A percentile compares a stretch with the other conserved stretches of the same genome.
phyloP scores from a whole-genome alignment of 257 asterid genomes.

The Ocimum tenuiflorum region DNA sequence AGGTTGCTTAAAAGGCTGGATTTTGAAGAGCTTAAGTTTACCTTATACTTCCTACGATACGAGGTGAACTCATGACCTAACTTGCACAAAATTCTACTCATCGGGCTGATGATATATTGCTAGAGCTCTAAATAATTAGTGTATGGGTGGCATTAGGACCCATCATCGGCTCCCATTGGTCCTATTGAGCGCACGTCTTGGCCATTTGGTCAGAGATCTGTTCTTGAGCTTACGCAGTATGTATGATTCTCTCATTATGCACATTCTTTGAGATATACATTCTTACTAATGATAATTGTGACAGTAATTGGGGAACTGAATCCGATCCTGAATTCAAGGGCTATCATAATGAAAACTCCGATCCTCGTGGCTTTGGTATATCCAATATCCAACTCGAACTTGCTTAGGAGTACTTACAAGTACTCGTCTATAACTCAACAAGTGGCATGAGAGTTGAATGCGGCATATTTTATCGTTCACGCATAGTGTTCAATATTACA shows the following conservation, averaged over 20 bases:
- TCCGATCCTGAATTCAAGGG: slow-evolving; percentile 78
- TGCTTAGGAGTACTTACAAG: too few species aligned
- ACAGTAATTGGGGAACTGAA: slow-evolving; percentile 93
- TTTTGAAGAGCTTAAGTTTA: slow-evolving; percentile 69
- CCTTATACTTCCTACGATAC: slow-evolving; percentile 74
- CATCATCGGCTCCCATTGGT: slow-evolving; percentile 64
- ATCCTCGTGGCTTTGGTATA: slow-evolving; percentile 91
- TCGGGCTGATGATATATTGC: not conserved
- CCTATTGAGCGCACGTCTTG: slow-evolving; percentile 65
- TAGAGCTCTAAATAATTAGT: slow-evolving; percentile 2
- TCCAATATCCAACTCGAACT: not conserved
- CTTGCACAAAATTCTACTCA: not conserved
- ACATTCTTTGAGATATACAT: not conserved
- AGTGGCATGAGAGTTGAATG: too few species aligned
- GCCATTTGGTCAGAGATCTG: slow-evolving; percentile 75
- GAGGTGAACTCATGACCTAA: slow-evolving; percentile 44
- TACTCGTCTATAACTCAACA: too few species aligned
- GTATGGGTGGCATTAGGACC: slow-evolving; percentile 41
- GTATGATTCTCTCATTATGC: slow-evolving; percentile 14
- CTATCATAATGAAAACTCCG: slow-evolving; percentile 84
- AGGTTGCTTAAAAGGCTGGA: slow-evolving; percentile 93
- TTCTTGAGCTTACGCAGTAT: slow-evolving; percentile 84
- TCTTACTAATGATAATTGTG: slow-evolving; percentile 4
- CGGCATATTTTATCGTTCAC: too few species aligned
- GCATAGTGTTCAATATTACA: too few species aligned